phyloP scores from a whole-genome alignment of 139 green algal genomes.

The Micractinium conductrix region DNA sequence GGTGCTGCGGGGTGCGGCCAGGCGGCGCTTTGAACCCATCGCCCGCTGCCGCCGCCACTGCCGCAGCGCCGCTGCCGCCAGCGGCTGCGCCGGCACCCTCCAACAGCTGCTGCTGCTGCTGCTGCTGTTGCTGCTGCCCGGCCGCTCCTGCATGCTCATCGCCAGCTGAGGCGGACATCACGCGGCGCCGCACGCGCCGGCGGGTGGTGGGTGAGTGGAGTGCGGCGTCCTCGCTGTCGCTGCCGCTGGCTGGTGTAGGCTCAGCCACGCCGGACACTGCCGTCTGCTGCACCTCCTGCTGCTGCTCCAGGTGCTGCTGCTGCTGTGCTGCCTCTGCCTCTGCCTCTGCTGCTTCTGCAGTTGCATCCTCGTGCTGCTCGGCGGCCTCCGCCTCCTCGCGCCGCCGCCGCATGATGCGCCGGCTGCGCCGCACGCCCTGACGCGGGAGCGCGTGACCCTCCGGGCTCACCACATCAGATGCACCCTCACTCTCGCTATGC shows the following conservation, averaged over 20 bases:
- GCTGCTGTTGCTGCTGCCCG: not conserved
- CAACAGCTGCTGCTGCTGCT: not conserved
- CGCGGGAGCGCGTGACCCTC: not conserved
- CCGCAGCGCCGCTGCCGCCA: not conserved
- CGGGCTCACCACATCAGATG: not conserved
- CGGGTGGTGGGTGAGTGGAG: not conserved
- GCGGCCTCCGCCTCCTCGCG: slow-evolving; percentile 1
- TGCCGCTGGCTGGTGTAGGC: slow-evolving; percentile 15
- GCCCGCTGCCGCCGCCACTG: not conserved
- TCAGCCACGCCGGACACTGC: slow-evolving; percentile 24
- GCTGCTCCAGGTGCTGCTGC: not conserved
- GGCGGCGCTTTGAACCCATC: slow-evolving; percentile 27
- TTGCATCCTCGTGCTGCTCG: not conserved
- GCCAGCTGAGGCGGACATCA: not conserved
- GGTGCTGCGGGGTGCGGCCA: not conserved
- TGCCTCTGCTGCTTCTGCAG: not conserved
- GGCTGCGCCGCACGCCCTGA: slow-evolving; percentile 13
- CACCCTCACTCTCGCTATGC: not conserved
- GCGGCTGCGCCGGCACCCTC: not conserved
- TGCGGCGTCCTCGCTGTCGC: slow-evolving; percentile 1
- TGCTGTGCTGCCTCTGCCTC: not conserved
- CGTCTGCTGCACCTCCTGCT: slow-evolving; percentile 9
- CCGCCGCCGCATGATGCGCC: slow-evolving; percentile 28
- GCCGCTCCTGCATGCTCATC: not conserved
- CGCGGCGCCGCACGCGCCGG: slow-evolving; percentile 12